These are phyloP conservation scores for Suillus alpinus DNA, from an alignment of 768 basidiomycete genomes.

Conservation along the genomic window DNA sequence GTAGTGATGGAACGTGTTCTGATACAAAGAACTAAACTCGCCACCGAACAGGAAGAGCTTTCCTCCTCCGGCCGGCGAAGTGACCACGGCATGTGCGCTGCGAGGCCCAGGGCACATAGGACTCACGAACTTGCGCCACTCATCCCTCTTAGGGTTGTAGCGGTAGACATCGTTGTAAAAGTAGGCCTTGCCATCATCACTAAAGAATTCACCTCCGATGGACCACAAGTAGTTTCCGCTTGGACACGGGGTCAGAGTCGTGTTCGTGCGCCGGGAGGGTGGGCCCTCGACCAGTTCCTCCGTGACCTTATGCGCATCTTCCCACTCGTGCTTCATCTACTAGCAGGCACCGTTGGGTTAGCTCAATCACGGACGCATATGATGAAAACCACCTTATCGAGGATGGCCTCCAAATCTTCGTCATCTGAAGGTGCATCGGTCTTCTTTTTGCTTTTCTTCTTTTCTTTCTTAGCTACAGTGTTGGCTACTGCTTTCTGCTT, in stretches of 20 bases:
- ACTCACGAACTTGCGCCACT: conserved; percentile 86
- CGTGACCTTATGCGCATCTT: conserved; percentile 75
- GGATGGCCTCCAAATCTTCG: conserved; percentile 79
- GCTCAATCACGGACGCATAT: not conserved
- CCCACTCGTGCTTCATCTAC: conserved; percentile 84
- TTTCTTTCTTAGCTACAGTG: conserved; percentile 63
- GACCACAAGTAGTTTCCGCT: conserved; percentile 80
- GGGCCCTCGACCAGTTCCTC: conserved; percentile 84
- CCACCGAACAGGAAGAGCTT: conserved; percentile 86
- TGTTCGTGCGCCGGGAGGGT: conserved; percentile 79
- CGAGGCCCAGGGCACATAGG: conserved; percentile 85
- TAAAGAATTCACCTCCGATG: conserved; percentile 85
- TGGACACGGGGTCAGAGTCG: conserved; percentile 77
- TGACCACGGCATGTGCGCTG: conserved; percentile 81
- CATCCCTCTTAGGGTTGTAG: conserved; percentile 87
- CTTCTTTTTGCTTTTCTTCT: conserved; percentile 53
- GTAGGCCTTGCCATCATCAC: conserved; percentile 80
- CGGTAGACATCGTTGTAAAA: conserved; percentile 89
- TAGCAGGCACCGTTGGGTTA: conserved; percentile 18
- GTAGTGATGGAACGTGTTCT: conserved; percentile 86
- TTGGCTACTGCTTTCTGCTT: conserved; percentile 69
- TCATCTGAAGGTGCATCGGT: conserved; percentile 62
- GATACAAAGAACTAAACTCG: conserved; percentile 81
- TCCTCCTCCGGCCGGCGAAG: conserved; percentile 74
- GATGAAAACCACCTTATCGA: conserved; percentile 59